Conservation (phyloP, 1,139 yeast species). For the Chernovozyma aurita region DNA sequence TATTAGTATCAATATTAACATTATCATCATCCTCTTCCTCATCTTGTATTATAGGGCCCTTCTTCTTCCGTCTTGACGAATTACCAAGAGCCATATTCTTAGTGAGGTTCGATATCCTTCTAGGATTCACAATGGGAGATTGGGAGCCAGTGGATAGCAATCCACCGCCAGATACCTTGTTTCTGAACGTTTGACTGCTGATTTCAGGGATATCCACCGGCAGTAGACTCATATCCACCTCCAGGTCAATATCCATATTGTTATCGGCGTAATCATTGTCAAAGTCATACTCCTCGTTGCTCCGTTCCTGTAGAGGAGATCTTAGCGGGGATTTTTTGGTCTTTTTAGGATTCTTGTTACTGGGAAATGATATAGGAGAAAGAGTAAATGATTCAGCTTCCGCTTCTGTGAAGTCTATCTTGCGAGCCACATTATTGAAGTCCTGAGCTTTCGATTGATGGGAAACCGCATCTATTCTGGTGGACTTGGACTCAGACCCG, state of each 20-base stretch:
- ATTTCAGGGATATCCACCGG: conserved; percentile 11
- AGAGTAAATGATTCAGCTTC: conserved; percentile 33
- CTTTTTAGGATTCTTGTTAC: conserved; percentile 15
- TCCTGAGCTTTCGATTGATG: conserved; percentile 2
- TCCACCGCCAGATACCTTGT: not conserved
- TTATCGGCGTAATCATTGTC: conserved; percentile 9
- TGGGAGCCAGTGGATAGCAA: too few species aligned
- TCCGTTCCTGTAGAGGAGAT: conserved; percentile 27
- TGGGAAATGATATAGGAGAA: conserved; percentile 24
- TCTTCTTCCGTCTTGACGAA: conserved; percentile 10
- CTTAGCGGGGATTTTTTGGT: conserved; percentile 30
- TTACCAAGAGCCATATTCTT: conserved; percentile 41
- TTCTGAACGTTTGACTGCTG: not conserved
- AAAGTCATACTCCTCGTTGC: conserved; percentile 6
- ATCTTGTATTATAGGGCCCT: conserved; percentile 8
- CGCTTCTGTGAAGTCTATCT: conserved; percentile 35
- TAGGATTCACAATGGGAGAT: not conserved
- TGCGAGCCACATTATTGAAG: conserved; percentile 27
- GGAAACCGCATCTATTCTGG: not conserved
- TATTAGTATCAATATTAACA: too few species aligned
- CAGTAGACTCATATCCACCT: conserved; percentile 13
- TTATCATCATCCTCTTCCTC: conserved; percentile 10
- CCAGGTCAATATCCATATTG: conserved; percentile 2
- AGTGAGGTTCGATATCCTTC: conserved; percentile 14
- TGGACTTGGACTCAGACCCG: not conserved